Conservation (phyloP, 2,329 filamentous ascomycete species). For the Paecilomyces formosus region DNA sequence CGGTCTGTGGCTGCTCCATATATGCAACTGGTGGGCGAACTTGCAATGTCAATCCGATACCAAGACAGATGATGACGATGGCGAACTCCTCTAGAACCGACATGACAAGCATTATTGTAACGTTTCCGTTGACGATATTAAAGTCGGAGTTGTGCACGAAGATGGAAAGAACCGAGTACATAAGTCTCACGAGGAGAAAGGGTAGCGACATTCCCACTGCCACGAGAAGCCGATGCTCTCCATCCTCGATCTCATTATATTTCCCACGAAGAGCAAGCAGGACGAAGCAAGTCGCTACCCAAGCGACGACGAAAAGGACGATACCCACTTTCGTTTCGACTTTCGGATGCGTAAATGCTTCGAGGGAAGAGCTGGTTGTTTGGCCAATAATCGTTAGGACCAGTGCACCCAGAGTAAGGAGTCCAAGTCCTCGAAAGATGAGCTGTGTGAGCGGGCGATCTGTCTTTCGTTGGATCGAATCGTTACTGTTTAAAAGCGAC, state of each 20-base stretch:
- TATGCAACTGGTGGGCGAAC: constrained; percentile 1
- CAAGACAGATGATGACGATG: constrained; percentile 20
- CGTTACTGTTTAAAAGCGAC: constrained; percentile 9
- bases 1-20: background rate
- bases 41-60: constrained; percentile 13
- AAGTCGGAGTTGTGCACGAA: constrained; percentile 18
- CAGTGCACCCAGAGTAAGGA: constrained; percentile 24
- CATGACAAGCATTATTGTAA: constrained; percentile 21
- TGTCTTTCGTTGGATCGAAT: constrained; percentile 13
- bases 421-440: constrained; percentile 21
- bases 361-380: constrained; percentile 22
- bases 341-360: constrained; percentile 19
- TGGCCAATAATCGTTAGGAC: constrained; percentile 40
- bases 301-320: constrained; percentile 27
- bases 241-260: constrained; percentile 14
- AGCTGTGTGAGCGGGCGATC: constrained; percentile 12
- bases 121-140: constrained; percentile 13
- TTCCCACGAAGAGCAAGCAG: constrained; percentile 22
- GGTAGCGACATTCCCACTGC: constrained; percentile 20
- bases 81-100: constrained; percentile 22
- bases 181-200: constrained; percentile 20
- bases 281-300: constrained; percentile 22
- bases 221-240: constrained; percentile 20
- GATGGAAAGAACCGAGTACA: constrained; percentile 21
- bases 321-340: constrained; percentile 36